A percentile compares a stretch with the other conserved stretches of the same genome.
Conservation (phyloP, 192 early-diverging fungal genomes). For the Linnemannia exigua region DNA sequence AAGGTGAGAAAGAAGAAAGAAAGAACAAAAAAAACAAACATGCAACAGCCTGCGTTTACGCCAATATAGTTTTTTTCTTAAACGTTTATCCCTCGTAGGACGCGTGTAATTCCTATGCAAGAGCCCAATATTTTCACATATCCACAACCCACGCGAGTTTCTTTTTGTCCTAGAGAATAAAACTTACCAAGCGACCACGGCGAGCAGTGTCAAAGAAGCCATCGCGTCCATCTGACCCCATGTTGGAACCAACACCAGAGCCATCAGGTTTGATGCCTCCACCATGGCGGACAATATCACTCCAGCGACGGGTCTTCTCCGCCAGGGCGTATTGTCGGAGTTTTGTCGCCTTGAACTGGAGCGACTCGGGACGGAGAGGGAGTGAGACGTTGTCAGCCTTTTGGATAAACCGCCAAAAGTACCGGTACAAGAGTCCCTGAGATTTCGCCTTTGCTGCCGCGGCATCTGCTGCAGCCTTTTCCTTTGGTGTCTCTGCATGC, state of each 20-base stretch:
- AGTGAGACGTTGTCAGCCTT: constrained; percentile 38
- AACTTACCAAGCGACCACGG: constrained; percentile 46
- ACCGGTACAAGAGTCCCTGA: constrained; percentile 1
- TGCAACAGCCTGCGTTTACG: constrained; percentile 9
- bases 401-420: constrained; percentile 19
- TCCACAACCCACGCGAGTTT: not conserved
- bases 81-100: not conserved
- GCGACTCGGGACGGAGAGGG: constrained; percentile 49
- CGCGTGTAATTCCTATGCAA: not conserved
- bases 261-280: constrained; percentile 54
- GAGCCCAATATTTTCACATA: not conserved
- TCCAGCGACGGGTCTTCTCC: constrained; percentile 41
- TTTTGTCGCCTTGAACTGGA: constrained; percentile 53
- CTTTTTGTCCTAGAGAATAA: not conserved
- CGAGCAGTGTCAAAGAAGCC: constrained; percentile 39
- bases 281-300: constrained; percentile 57
- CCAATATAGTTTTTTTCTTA: not conserved
- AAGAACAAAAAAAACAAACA: not conserved
- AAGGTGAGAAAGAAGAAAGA: constrained; percentile 18
- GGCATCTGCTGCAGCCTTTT: constrained; percentile 26
- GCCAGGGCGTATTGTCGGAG: constrained; percentile 51
- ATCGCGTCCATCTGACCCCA: constrained; percentile 54
- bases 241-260: constrained; percentile 40
- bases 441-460: not conserved
- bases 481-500: constrained; percentile 32